Conservation (phyloP, 352 stramenopile species). For the Bremia lactucae region DNA sequence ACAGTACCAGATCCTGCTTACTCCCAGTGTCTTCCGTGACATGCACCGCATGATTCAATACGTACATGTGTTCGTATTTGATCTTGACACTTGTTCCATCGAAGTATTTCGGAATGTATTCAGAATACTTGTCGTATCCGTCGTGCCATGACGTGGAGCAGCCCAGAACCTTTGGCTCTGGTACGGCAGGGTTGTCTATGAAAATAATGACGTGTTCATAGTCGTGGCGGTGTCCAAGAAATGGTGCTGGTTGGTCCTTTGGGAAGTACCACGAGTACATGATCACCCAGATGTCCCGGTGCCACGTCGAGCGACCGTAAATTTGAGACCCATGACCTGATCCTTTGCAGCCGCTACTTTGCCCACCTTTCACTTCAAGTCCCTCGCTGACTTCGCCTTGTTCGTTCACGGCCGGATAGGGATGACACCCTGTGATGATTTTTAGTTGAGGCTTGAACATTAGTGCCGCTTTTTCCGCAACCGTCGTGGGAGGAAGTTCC, state of each 20-base stretch:
- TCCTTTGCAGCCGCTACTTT: conserved; percentile 13
- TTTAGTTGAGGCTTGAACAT: conserved; percentile 12
- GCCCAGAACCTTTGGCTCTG: neutral
- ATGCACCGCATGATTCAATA: conserved; percentile 1
- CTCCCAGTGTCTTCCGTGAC: neutral
- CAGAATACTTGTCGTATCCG: conserved; percentile 1
- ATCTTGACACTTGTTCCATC: conserved; percentile 1
- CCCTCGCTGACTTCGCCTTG: conserved; percentile 5
- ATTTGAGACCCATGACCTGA: conserved; percentile 20
- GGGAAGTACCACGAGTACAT: conserved; percentile 8
- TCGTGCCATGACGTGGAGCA: neutral
- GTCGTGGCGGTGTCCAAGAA: conserved; percentile 4
- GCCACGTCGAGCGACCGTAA: conserved; percentile 12
- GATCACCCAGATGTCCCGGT: conserved; percentile 10
- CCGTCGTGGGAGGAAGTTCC: too few relatives aligned
- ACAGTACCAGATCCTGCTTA: conserved; percentile 5
- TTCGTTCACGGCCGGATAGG: conserved; percentile 10
- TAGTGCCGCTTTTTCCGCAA: conserved; percentile 9
- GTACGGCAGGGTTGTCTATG: conserved; percentile 1
- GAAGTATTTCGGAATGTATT: neutral
- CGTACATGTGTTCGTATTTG: conserved; percentile 2
- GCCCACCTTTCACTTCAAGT: conserved; percentile 6
- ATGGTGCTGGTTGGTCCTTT: conserved; percentile 2
- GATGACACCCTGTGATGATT: conserved; percentile 11
- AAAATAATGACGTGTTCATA: conserved; percentile 6